These are phyloP conservation scores for Solanum commersonii DNA, from an alignment of 257 asterid genomes.

Conservation along the genomic window DNA sequence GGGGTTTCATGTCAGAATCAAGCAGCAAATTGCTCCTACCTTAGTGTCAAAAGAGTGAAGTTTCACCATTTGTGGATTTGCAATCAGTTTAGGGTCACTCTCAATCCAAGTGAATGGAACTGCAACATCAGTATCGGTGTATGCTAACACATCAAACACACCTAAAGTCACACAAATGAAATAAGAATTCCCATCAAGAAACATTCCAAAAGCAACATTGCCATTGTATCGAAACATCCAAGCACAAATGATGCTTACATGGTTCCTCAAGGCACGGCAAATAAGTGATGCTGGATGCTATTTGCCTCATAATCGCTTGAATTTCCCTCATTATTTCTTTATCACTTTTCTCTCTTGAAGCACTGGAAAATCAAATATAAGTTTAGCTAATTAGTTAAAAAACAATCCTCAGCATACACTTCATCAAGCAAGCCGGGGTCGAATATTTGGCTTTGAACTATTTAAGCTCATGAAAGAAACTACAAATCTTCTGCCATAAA, in stretches of 20 bases:
- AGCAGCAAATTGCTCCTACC: conserved; percentile 26
- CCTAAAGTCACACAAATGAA: conserved; percentile 29
- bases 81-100: conserved; percentile 92
- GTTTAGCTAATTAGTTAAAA: background rate
- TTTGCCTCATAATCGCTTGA: conserved; percentile 97
- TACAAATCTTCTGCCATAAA: background rate
- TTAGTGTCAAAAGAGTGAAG: conserved; percentile 88
- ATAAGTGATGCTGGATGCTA: conserved; percentile 90
- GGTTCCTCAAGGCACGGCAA: conserved; percentile 95
- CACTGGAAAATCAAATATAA: conserved; percentile 21
- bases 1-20: background rate
- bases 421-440: background rate
- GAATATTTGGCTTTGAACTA: background rate
- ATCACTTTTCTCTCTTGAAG: conserved; percentile 84
- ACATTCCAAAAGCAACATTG: background rate
- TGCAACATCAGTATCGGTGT: conserved; percentile 69
- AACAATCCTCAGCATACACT: background rate
- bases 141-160: conserved; percentile 78
- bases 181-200: background rate
- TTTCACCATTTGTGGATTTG: conserved; percentile 93
- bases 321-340: conserved; percentile 95
- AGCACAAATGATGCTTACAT: conserved; percentile 32
- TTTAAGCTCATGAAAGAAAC: background rate
- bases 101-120: conserved; percentile 92
- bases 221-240: background rate